Conservation (phyloP, 2,329 filamentous ascomycete species). For the Fusarium palustre region DNA sequence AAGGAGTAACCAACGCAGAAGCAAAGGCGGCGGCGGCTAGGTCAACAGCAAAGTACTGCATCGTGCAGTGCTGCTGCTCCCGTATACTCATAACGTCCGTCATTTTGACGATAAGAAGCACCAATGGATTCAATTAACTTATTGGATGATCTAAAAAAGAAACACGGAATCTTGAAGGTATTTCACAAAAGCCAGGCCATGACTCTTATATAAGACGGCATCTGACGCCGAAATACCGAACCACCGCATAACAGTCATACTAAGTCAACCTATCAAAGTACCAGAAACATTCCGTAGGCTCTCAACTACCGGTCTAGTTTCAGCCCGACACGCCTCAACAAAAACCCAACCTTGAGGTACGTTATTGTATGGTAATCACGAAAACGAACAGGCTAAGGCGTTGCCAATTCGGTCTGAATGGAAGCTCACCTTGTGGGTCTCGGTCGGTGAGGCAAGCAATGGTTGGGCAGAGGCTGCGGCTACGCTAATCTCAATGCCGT, state of each 20-base stretch:
- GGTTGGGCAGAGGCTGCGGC: conserved; percentile 21
- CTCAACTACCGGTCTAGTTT: not conserved
- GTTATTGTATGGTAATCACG: conserved; percentile 19
- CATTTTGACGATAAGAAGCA: conserved; percentile 25
- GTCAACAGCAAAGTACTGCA: conserved; percentile 45
- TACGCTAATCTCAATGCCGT: conserved; percentile 31
- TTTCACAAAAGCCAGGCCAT: not conserved
- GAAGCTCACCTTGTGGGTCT: conserved; percentile 29
- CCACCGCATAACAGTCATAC: not conserved
- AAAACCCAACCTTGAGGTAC: conserved; percentile 6
- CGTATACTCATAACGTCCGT: conserved; percentile 42
- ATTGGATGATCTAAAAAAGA: not conserved
- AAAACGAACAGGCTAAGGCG: conserved; percentile 14
- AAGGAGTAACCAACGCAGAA: conserved; percentile 44
- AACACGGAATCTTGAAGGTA: not conserved
- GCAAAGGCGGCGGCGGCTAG: conserved; percentile 40
- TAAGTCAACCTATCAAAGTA: not conserved
- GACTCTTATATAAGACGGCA: conserved; percentile 31
- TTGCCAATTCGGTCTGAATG: not conserved
- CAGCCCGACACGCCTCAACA: conserved; percentile 34
- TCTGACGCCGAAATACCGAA: conserved; percentile 21
- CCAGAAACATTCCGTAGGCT: not conserved
- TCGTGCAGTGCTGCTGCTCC: conserved; percentile 41
- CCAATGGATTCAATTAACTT: not conserved
- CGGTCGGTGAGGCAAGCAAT: not conserved